Base-by-base conservation (phyloP, 2,329 filamentous ascomycete genomes). In the Trichoderma sp. region DNA sequence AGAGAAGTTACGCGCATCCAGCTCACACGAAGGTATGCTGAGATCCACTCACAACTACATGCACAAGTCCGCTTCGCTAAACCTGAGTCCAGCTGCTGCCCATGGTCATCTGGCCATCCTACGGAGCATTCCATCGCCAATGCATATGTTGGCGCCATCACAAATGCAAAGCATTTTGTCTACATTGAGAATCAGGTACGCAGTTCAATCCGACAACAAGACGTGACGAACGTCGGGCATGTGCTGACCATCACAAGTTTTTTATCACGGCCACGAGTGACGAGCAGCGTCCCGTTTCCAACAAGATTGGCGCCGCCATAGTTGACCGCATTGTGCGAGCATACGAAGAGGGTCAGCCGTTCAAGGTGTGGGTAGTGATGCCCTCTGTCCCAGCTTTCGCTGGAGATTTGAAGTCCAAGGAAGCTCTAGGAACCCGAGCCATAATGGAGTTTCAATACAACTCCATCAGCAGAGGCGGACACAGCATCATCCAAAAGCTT, bases 401-500 rank as follows among this genome's bases (percentile, higher is more conserved):
- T 1, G 92, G 92, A 5, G 91, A 95, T 71, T 81, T 96, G 56
- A 85, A 90, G 71, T 83, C 83, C 0, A 89, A 93, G 60, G 88
- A 85, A 24, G 88, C 89, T 9, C 80, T 94, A 1, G 90, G 90
- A 24, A 95, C 91, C 0, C 83, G 92, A 43, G 92, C 91, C 5
- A 94, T 96, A 72, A 93, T 95, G 90, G 91, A 95, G 74, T 94
- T 90, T 75, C 91, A 95, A 74, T 94, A 95, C 77, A 82, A 87
- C 72, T 90, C 86, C 59, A 95, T 95, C 78, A 90, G 87, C 75
- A 86, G 91, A 43, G 90, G 90, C 39, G 90, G 90, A 3, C 79
- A 91, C 74, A 90, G 87, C 66, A 95, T 96, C 74, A 88, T 93
- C 73, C 90, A 93, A 74, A 82, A 82, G 52, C 83, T 93, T 60